phyloP scores from a whole-genome alignment of 2,329 filamentous ascomycete genomes.

The Nothopassalora personata region DNA sequence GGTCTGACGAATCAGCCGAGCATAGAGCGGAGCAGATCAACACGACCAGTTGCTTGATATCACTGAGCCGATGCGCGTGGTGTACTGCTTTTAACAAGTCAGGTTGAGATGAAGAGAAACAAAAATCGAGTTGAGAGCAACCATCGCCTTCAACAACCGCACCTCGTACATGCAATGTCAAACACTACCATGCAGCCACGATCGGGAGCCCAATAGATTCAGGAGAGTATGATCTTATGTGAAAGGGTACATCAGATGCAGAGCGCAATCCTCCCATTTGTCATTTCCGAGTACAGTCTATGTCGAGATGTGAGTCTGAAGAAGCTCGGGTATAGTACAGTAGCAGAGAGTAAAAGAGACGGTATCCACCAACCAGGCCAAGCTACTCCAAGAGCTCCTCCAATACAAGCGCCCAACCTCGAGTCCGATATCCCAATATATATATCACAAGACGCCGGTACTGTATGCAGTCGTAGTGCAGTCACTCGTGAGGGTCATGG shows the following conservation, averaged over 20 bases:
- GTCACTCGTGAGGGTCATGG: background rate
- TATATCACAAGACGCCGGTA: conserved; percentile 4
- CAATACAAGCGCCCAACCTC: background rate
- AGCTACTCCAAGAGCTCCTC: background rate
- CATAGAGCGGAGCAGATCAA: background rate
- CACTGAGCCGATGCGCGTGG: background rate
- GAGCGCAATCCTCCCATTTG: background rate
- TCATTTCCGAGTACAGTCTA: background rate
- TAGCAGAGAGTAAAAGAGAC: background rate
- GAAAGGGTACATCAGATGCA: no score
- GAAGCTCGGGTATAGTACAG: background rate
- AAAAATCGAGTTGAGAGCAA: no score
- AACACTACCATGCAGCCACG: no score
- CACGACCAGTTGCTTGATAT: background rate
- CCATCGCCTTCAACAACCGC: no score
- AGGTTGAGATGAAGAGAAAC: no score
- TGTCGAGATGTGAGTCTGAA: background rate
- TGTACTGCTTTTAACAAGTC: no score
- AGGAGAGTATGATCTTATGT: no score
- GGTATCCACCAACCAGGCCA: background rate
- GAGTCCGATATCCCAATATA: background rate
- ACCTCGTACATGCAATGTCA: no score
- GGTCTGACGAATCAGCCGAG: background rate
- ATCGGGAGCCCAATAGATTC: no score
- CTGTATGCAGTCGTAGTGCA: conserved; percentile 5